Base-by-base conservation (phyloP, 805 yeast genomes). In the Nakazawaea pomicola region DNA sequence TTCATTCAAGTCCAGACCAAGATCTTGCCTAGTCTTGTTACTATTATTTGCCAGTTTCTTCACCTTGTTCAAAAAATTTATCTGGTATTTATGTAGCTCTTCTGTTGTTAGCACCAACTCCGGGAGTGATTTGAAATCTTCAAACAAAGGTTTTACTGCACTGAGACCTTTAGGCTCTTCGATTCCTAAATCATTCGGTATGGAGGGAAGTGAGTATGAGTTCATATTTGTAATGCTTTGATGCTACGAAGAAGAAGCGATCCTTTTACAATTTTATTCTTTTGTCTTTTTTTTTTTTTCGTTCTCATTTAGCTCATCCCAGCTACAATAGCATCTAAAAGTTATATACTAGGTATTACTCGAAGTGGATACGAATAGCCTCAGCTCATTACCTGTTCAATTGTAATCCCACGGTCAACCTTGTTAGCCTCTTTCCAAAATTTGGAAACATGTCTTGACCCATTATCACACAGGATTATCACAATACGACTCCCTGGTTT, bases 391-490 rank as follows among this genome's bases (percentile, higher is more conserved):
- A 56, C 56, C 31, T 69, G 66, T 23, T 60, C 68, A 33, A 69
- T 46, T 3, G 62, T 56, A 19, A 75, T 53, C 41, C 56, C 59
- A 24, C 53, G 57, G 16, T 64, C 59, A 19, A 61, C 57, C 28
- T 57, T 61, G 21, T 60, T 57, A 0, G 91, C 91, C 40, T 68
- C 62, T 51, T 81, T 86, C 97, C 97, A 91, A 55, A 91, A 93
- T 60, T 91, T 91, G 38, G 93, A 83, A 45, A 91, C 56, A 61
- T 91, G 99, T 50, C 99, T 70, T 10, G 82, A 67, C 1, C 99
- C 99, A 4, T 95, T 80, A 58, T 91, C 99, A 58, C 98, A 93
- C 1, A 95, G 85, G 36, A 93, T 73, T 15, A 95, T 77, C 4
- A 91, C 95, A 17, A 91, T 78, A 15, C 67, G 74, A 38, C 83